A percentile compares a stretch with the other conserved stretches of the same genome.
These are phyloP conservation scores for Jackrogersella minutella DNA, from an alignment of 495 filamentous ascomycete genomes.

Conservation along the genomic window DNA sequence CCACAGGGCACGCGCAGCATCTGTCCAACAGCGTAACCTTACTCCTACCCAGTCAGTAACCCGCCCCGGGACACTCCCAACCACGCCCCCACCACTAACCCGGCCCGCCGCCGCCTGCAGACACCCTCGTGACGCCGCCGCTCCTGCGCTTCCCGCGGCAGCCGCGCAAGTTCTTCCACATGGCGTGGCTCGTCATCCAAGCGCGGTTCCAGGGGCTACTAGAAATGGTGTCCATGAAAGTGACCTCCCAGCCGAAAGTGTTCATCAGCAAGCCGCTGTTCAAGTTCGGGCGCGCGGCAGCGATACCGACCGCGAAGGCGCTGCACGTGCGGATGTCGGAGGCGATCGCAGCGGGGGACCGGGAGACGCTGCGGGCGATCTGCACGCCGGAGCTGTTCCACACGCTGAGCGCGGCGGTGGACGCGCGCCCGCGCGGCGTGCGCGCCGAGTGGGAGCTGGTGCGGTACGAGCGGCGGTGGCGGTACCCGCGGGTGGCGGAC, in stretches of 20 bases:
- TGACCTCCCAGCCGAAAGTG: slow-evolving; percentile 42
- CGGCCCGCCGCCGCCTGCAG: not conserved
- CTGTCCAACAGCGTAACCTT: slow-evolving; percentile 13
- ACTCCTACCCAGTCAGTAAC: slow-evolving; percentile 33
- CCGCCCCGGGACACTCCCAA: too few species aligned
- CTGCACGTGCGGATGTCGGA: slow-evolving; percentile 75
- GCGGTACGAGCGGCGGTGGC: slow-evolving; percentile 58
- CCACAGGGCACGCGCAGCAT: not conserved
- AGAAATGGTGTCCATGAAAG: slow-evolving; percentile 18
- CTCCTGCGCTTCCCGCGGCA: slow-evolving; percentile 37
- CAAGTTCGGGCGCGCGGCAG: slow-evolving; percentile 51
- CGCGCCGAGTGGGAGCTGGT: slow-evolving; percentile 72
- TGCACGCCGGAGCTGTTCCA: slow-evolving; percentile 67
- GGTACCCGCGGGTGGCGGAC: slow-evolving; percentile 65
- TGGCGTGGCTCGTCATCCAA: slow-evolving; percentile 33
- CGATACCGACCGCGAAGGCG: slow-evolving; percentile 60
- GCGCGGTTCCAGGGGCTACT: slow-evolving; percentile 4
- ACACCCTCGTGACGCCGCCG: slow-evolving; percentile 40
- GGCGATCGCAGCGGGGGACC: slow-evolving; percentile 73
- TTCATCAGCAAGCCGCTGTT: slow-evolving; percentile 41
- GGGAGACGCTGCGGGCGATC: slow-evolving; percentile 61
- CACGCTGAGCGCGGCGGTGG: slow-evolving; percentile 64
- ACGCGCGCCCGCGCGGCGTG: slow-evolving; percentile 56
- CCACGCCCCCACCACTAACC: too few species aligned
- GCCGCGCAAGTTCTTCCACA: slow-evolving; percentile 32